These are phyloP conservation scores for Boletus nobilissimus DNA, from an alignment of 1,284 basidiomycete species.

Conservation along the genomic window DNA sequence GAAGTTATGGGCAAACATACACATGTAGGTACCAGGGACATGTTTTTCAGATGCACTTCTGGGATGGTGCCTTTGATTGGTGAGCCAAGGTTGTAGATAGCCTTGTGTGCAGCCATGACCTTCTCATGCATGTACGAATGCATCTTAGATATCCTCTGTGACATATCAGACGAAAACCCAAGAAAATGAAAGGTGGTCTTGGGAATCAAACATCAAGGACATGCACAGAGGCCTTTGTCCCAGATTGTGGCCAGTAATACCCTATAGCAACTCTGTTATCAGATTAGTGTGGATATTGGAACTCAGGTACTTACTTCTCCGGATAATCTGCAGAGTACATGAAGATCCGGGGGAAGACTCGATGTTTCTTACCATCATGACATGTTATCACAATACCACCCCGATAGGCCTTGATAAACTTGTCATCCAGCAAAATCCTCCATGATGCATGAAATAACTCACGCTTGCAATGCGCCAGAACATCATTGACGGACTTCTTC, in stretches of 20 bases:
- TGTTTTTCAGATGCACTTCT: slow-evolving; percentile 36
- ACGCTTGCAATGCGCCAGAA: too few relatives aligned
- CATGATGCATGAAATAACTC: too few relatives aligned
- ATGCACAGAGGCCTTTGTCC: slow-evolving; percentile 38
- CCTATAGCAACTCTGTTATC: too few relatives aligned
- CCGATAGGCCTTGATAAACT: too few relatives aligned
- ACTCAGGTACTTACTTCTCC: too few relatives aligned
- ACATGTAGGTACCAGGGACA: slow-evolving; percentile 44
- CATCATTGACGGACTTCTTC: too few relatives aligned
- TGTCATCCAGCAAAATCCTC: too few relatives aligned
- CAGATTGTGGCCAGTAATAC: slow-evolving; percentile 39
- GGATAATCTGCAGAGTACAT: too few relatives aligned
- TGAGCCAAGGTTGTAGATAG: slow-evolving; percentile 42
- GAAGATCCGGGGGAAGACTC: too few relatives aligned
- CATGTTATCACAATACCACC: too few relatives aligned
- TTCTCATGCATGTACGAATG: not conserved
- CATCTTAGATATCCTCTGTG: slow-evolving; percentile 15
- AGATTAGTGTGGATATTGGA: too few relatives aligned
- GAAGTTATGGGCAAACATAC: slow-evolving; percentile 20
- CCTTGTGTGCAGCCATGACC: slow-evolving; percentile 33
- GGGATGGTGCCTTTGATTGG: slow-evolving; percentile 33
- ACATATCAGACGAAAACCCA: slow-evolving; percentile 30
- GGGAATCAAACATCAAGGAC: slow-evolving; percentile 40
- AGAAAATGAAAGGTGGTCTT: slow-evolving; percentile 32
- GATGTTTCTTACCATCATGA: too few relatives aligned